Evolutionary conservation across 2,329 filamentous ascomycete species (phyloP).

Genomic region (Colletotrichum tamarilloi): DNA sequence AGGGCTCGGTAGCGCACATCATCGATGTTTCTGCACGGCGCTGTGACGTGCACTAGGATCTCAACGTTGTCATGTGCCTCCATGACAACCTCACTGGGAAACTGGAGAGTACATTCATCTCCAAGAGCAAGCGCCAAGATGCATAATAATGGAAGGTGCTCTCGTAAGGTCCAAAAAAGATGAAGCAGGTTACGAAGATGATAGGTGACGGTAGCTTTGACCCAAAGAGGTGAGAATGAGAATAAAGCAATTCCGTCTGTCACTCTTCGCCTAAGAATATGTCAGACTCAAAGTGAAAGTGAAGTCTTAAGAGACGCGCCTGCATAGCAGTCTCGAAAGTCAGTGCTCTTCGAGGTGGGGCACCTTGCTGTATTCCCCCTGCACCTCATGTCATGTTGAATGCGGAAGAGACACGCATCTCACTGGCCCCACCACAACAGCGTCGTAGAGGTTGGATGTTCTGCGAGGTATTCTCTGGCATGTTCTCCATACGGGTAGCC

Average conservation of each 20-base stretch:
- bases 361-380: background rate
- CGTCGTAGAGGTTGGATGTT: background rate
- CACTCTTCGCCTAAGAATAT: background rate
- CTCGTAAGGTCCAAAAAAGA: background rate
- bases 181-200: no score
- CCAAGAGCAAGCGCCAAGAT: background rate
- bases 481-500: background rate
- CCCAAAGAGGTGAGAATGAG: background rate
- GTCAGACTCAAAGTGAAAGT: background rate
- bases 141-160: background rate
- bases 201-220: background rate
- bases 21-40: constrained; percentile 59
- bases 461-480: constrained; percentile 8
- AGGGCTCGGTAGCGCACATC: constrained; percentile 62
- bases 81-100: constrained; percentile 20
- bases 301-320: background rate
- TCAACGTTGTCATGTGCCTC: constrained; percentile 52
- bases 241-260: background rate
- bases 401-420: background rate
- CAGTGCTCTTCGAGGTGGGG: constrained; percentile 30
- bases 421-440: background rate
- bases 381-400: constrained; percentile 4
- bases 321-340: constrained; percentile 15
- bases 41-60: constrained; percentile 66
- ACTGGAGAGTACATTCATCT: constrained; percentile 6